Base-by-base conservation (phyloP, 2,329 filamentous ascomycete genomes). In the Emergomyces pasteurianus region DNA sequence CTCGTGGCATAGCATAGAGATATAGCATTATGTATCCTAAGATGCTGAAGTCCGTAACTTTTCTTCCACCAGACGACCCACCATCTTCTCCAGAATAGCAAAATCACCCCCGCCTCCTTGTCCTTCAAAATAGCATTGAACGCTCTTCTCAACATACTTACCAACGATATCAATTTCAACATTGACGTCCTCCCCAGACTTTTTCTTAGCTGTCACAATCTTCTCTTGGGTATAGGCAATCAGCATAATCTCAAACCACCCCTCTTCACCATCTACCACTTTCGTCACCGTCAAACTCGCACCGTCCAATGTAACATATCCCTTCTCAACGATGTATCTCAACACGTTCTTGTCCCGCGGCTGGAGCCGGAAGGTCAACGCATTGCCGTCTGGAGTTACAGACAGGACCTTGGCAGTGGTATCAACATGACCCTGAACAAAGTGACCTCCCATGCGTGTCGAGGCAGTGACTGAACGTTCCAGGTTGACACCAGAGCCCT, bases 401-500 rank as follows among this genome's bases (percentile, higher is more conserved):
- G 83, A 82, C 46, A 86, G 71, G 63, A 99, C 88, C 50, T 82
- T 83, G 0, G 92, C 94, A 46, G 87, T 85, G 12, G 90, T 92
- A 75, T 99, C 95, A 63, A 99, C 92, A 74, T 99, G 94, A 47
- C 94, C 94, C 77, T 99, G 95, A 38, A 97, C 92, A 70, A 97
- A 96, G 77, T 99, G 94, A 0, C 94, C 94, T 54, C 95, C 94
- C 90, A 99, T 97, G 60, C 94, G 89, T 53, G 92, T 96, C 69
- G 88, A 84, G 4, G 91, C 90, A 21, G 88, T 87, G 59, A 99
- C 92, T 3, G 94, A 92, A 18, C 94, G 86, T 80, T 99, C 94
- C 59, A 99, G 86, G 75, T 99, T 99, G 66, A 97, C 92, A 26
- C 78, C 79, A 63, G 86, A 88, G 49, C 80, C 80, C 63, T 83